phyloP scores from a whole-genome alignment of 140 eudicot species.

The Ambrosia hybrid region DNA sequence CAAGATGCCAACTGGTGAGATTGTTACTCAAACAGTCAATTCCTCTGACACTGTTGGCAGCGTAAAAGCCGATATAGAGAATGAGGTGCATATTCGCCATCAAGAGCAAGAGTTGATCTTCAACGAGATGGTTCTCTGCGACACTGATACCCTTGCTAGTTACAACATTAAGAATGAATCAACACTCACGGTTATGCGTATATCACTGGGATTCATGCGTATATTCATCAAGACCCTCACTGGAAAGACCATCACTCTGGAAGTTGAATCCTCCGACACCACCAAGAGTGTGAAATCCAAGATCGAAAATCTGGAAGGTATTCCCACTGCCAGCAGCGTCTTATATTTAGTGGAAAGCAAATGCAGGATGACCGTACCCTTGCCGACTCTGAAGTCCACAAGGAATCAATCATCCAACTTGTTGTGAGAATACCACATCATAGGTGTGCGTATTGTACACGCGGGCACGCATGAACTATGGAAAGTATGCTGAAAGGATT shows the following conservation, averaged over 20 bases:
- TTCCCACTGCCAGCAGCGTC: not conserved
- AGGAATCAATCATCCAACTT: not conserved
- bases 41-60: not conserved
- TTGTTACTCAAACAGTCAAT: not conserved
- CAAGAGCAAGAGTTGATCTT: slow-evolving; percentile 7
- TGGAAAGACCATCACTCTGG: not conserved
- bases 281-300: not conserved
- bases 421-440: not conserved
- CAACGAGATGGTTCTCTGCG: not conserved
- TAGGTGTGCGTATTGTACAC: too few relatives aligned
- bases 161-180: not conserved
- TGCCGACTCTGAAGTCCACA: not conserved
- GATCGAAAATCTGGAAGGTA: not conserved
- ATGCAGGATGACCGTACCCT: not conserved
- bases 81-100: not conserved
- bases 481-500: too few relatives aligned
- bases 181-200: not conserved
- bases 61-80: not conserved
- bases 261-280: not conserved
- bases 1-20: not conserved
- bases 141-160: not conserved
- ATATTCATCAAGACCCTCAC: not conserved
- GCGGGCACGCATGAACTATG: too few relatives aligned
- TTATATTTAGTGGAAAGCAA: not conserved
- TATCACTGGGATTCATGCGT: not conserved